Evolutionary conservation across 257 asterid species (phyloP).

Genomic region (Penstemon barbatus): DNA sequence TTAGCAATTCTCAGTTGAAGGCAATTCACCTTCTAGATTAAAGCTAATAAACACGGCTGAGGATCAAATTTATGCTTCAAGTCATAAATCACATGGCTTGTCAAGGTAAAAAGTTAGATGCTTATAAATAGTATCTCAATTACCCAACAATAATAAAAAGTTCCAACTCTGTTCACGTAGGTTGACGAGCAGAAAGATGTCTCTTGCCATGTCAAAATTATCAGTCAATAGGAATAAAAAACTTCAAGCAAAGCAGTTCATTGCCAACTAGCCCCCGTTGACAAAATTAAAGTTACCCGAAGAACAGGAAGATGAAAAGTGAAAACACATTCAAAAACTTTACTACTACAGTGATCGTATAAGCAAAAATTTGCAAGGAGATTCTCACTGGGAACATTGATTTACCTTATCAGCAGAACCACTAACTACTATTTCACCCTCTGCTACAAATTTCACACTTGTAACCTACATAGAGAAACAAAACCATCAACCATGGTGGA

Average conservation of each 20-base stretch:
- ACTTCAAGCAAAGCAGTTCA: background rate
- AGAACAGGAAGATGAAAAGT: background rate
- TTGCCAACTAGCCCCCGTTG: background rate
- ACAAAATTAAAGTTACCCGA: background rate
- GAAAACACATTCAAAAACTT: background rate
- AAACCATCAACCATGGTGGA: conserved; percentile 18
- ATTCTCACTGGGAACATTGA: background rate
- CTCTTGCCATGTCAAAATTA: too few species aligned
- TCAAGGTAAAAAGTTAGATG: too few species aligned
- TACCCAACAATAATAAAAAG: too few species aligned
- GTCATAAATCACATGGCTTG: too few species aligned
- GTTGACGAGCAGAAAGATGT: too few species aligned
- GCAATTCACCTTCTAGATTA: too few species aligned
- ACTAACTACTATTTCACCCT: conserved; percentile 75
- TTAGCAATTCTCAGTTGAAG: too few species aligned
- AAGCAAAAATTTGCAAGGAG: conserved; percentile 14
- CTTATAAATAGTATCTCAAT: too few species aligned
- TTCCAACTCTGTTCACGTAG: too few species aligned
- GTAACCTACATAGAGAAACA: conserved; percentile 53
- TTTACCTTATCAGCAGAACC: conserved; percentile 94
- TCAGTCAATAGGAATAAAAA: background rate
- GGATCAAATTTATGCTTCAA: too few species aligned
- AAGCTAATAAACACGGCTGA: too few species aligned
- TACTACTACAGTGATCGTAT: conserved; percentile 8
- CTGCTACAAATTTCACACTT: conserved; percentile 80